Evolutionary conservation across 1,284 basidiomycete species (phyloP).

Genomic region (Pascua guehoae): DNA sequence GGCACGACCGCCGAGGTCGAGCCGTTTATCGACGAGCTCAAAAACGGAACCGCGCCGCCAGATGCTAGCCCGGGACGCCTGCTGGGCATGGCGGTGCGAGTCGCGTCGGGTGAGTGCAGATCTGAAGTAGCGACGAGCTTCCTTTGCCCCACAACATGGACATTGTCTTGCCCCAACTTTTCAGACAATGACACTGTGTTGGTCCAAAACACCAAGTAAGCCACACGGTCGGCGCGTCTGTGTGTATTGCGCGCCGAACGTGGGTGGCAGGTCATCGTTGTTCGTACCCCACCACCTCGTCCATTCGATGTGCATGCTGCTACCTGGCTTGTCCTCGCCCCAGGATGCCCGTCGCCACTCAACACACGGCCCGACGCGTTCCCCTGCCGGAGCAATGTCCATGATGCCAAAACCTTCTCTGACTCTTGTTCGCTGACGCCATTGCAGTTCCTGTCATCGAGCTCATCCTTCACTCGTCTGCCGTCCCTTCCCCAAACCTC

Average conservation of each 20-base stretch:
- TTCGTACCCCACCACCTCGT: too few relatives aligned
- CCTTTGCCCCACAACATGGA: neutral
- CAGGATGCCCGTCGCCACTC: too few relatives aligned
- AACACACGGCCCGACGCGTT: too few relatives aligned
- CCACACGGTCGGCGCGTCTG: too few relatives aligned
- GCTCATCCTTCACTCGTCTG: conserved; percentile 69
- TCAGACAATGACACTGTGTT: too few relatives aligned
- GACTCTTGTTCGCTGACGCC: neutral
- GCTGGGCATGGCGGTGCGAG: conserved; percentile 79
- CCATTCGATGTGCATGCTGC: too few relatives aligned
- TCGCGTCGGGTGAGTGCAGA: conserved; percentile 64
- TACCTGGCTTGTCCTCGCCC: too few relatives aligned
- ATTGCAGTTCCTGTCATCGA: conserved; percentile 57
- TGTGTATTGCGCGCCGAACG: too few relatives aligned
- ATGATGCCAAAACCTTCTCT: neutral
- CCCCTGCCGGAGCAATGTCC: neutral
- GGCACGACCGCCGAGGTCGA: conserved; percentile 76
- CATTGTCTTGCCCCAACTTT: neutral
- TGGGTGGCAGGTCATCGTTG: too few relatives aligned
- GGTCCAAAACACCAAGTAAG: too few relatives aligned
- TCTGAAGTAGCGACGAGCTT: neutral
- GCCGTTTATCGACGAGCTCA: conserved; percentile 73
- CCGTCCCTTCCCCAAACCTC: conserved; percentile 55
- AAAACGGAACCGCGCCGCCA: conserved; percentile 50
- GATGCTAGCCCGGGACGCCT: conserved; percentile 65